These are phyloP conservation scores for Suillus brevipes DNA, from an alignment of 768 basidiomycete genomes.

Conservation along the genomic window DNA sequence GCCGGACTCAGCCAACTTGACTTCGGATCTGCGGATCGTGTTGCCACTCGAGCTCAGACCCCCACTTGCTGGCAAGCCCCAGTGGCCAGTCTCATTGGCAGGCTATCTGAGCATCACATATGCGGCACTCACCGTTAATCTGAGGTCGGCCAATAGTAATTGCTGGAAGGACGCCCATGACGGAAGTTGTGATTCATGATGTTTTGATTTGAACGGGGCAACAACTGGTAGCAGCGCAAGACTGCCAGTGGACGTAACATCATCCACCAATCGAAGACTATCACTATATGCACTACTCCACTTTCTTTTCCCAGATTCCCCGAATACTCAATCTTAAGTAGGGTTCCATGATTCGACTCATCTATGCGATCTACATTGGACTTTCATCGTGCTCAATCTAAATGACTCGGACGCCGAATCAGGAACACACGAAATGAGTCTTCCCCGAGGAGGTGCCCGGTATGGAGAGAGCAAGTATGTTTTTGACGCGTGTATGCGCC, in stretches of 20 bases:
- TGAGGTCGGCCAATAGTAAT: not conserved
- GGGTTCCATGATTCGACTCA: not conserved
- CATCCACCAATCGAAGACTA: not conserved
- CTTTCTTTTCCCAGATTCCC: not conserved
- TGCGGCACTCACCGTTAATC: not conserved
- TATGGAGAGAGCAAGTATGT: slow-evolving; percentile 40
- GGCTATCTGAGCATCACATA: not conserved
- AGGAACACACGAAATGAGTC: slow-evolving; percentile 22
- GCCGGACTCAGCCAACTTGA: not conserved
- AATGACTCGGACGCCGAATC: not conserved
- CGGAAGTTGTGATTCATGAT: not conserved
- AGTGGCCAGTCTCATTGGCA: too few species aligned
- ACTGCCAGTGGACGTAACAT: not conserved
- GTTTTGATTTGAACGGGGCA: too few species aligned
- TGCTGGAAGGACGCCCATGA: not conserved
- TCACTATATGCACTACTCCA: not conserved
- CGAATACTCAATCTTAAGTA: not conserved
- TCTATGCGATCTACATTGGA: not conserved
- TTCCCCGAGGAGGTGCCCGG: slow-evolving; percentile 36
- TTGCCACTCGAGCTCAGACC: not conserved
- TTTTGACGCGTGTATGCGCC: slow-evolving; percentile 28
- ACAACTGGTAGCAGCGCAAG: not conserved
- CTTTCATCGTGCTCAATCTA: not conserved
- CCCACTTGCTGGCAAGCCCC: too few species aligned
- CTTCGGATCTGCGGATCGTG: not conserved